Percentiles rank a stretch among this genome's conserved stretches.
phyloP scores from a whole-genome alignment of 331 rosid genomes.

The Pyracantha coccinea region DNA sequence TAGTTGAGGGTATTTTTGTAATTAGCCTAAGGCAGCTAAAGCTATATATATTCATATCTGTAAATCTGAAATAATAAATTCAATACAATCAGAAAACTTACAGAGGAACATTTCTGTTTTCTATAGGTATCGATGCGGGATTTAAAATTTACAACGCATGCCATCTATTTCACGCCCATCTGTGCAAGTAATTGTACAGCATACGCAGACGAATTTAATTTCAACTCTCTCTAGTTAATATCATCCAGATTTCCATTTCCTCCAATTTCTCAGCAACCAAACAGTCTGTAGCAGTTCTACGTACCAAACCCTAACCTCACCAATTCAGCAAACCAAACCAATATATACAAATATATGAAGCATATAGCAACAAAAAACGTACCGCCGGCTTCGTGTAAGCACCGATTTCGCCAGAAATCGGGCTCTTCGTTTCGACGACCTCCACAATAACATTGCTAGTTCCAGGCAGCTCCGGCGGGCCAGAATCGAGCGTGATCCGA shows the following conservation, averaged over 20 bases:
- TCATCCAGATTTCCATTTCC: neutral
- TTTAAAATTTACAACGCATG: neutral
- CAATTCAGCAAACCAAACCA: constrained; percentile 6
- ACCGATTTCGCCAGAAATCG: constrained; percentile 57
- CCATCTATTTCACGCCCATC: neutral
- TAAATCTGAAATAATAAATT: no score
- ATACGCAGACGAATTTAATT: no score
- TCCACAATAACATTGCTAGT: constrained; percentile 68
- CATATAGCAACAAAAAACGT: constrained; percentile 7
- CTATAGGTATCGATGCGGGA: neutral
- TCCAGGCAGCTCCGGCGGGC: constrained; percentile 77
- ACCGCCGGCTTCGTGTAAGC: constrained; percentile 77
- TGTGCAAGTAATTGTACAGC: neutral
- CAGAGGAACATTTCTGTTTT: no score
- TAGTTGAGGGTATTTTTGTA: no score
- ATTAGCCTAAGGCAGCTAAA: no score
- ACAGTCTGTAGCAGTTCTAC: neutral
- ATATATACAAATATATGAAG: neutral
- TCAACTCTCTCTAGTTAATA: no score
- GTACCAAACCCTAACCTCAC: neutral
- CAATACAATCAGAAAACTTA: no score
- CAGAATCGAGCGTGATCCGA: constrained; percentile 61
- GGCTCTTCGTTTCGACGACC: constrained; percentile 51
- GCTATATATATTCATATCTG: no score
- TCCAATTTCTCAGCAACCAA: constrained; percentile 17